Evolutionary conservation across 257 asterid species (phyloP).

Genomic region (Fraxinus excelsior): DNA sequence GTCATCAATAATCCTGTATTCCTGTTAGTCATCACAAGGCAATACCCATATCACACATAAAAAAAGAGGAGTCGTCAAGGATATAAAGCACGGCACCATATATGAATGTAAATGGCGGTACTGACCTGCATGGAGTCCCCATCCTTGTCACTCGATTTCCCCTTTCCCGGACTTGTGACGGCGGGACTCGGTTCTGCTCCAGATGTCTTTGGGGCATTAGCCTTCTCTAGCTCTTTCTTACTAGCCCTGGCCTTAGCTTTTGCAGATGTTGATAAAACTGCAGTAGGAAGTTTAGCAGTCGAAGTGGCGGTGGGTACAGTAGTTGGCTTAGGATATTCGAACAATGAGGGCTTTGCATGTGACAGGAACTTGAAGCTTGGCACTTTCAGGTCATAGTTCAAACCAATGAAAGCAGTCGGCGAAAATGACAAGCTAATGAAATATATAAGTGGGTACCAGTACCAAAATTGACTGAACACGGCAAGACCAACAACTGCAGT

Average conservation of each 20-base stretch:
- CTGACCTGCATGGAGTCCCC: constrained; percentile 86
- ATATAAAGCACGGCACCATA: neutral
- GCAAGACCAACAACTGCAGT: constrained; percentile 96
- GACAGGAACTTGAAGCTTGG: constrained; percentile 91
- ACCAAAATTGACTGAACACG: constrained; percentile 97
- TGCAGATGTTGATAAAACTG: constrained; percentile 85
- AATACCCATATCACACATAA: neutral
- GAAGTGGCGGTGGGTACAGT: constrained; percentile 68
- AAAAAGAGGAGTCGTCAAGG: neutral
- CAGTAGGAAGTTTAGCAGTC: constrained; percentile 84
- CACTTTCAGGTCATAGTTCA: constrained; percentile 84
- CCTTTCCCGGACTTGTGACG: constrained; percentile 51
- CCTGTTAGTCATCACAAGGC: neutral
- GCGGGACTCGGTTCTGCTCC: constrained; percentile 48
- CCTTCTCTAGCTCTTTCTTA: constrained; percentile 87
- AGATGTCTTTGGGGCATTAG: constrained; percentile 53
- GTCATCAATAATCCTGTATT: neutral
- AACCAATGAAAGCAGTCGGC: constrained; percentile 89
- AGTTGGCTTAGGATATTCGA: constrained; percentile 90
- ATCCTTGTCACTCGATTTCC: constrained; percentile 66
- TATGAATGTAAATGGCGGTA: neutral
- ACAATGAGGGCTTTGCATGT: constrained; percentile 85
- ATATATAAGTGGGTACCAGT: constrained; percentile 95
- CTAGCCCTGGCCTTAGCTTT: constrained; percentile 81
- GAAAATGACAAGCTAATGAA: constrained; percentile 90